phyloP scores from a whole-genome alignment of 768 basidiomycete species.

The Suillus luteus region DNA sequence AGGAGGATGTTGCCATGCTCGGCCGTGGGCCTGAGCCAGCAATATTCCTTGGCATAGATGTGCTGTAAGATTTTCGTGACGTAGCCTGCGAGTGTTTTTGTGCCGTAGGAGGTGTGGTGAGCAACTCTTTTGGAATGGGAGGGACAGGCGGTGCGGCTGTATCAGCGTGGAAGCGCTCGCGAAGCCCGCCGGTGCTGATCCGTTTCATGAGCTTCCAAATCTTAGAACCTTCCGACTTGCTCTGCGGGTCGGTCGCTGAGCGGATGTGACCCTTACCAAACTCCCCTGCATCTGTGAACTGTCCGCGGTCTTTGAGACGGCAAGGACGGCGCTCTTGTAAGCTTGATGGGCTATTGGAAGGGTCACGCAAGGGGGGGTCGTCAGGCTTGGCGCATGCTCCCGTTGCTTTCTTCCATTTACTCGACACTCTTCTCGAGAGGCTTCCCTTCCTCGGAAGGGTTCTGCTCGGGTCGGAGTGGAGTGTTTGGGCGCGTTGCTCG shows the following conservation, averaged over 20 bases:
- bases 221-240: slow-evolving; percentile 40
- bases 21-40: slow-evolving; percentile 32
- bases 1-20: slow-evolving; percentile 55
- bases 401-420: slow-evolving; percentile 31
- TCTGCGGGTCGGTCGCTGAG: slow-evolving; percentile 8
- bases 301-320: slow-evolving; percentile 9
- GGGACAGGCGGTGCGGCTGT: slow-evolving; percentile 57
- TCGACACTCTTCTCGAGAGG: slow-evolving; percentile 40
- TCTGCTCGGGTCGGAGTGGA: slow-evolving; percentile 16
- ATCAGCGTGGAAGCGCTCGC: slow-evolving; percentile 44
- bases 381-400: slow-evolving; percentile 20
- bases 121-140: slow-evolving; percentile 50
- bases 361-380: slow-evolving; percentile 28
- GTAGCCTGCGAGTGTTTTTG: not conserved
- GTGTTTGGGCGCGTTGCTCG: slow-evolving; percentile 6
- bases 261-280: slow-evolving; percentile 8
- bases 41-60: slow-evolving; percentile 18
- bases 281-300: slow-evolving; percentile 23
- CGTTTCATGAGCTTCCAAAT: slow-evolving; percentile 73
- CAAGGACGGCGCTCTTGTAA: slow-evolving; percentile 32
- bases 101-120: slow-evolving; percentile 10
- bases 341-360: slow-evolving; percentile 31
- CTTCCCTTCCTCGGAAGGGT: slow-evolving; percentile 14
- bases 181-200: slow-evolving; percentile 63
- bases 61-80: not conserved